Percentiles rank a stretch among this genome's conserved stretches.
These are phyloP conservation scores for Psilocybe sp. DNA, from an alignment of 768 basidiomycete species.

Conservation along the genomic window DNA sequence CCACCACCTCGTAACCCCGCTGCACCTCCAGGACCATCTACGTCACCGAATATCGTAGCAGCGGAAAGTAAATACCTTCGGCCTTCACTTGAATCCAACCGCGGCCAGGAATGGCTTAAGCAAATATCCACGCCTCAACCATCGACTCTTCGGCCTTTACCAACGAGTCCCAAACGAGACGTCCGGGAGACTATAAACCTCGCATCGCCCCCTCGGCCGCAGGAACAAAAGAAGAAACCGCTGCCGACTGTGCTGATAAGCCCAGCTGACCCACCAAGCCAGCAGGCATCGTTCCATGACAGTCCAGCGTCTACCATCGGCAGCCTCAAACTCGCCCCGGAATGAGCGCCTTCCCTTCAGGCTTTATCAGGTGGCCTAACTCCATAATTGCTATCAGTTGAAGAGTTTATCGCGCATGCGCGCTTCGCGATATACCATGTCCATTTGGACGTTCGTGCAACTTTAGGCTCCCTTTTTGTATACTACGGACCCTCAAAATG, in stretches of 20 bases:
- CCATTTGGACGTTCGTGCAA: not conserved
- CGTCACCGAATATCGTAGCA: conserved; percentile 3
- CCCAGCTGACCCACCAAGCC: conserved; percentile 19
- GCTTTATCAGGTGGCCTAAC: not conserved
- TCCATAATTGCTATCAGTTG: not conserved
- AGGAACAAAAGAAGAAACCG: conserved; percentile 14
- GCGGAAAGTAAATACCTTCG: conserved; percentile 1
- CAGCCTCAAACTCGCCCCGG: conserved; percentile 20
- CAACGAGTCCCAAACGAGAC: conserved; percentile 3
- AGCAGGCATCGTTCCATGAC: conserved; percentile 30
- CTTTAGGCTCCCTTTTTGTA: no score
- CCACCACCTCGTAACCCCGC: conserved; percentile 26
- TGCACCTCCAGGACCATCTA: conserved; percentile 6
- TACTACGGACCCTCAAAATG: no score
- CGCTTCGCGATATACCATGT: not conserved
- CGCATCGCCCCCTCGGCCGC: conserved; percentile 4
- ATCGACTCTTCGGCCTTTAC: conserved; percentile 8
- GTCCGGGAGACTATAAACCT: conserved; percentile 10
- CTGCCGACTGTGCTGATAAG: conserved; percentile 29
- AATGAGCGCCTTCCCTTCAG: conserved; percentile 8
- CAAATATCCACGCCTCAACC: conserved; percentile 5
- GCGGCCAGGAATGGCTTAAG: conserved; percentile 8
- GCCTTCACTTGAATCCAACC: conserved; percentile 1
- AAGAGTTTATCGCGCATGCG: not conserved
- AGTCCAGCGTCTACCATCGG: conserved; percentile 33